phyloP scores from a whole-genome alignment of 2,329 filamentous ascomycete species.

The Raffaelea ambrosiae region DNA sequence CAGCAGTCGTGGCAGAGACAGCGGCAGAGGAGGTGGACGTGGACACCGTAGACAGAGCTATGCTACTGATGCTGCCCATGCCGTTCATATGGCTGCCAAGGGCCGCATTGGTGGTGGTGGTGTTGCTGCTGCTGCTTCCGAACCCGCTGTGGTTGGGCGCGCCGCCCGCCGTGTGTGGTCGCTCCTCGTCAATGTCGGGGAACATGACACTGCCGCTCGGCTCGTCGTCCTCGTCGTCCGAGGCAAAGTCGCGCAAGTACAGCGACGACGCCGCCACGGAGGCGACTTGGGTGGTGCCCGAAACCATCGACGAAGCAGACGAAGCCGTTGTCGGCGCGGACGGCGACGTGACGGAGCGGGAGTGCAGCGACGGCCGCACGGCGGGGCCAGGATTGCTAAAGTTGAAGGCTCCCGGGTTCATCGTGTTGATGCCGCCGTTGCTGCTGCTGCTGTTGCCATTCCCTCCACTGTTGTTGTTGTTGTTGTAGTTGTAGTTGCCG shows the following conservation, averaged over 20 bases:
- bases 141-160: background rate
- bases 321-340: slow-evolving; percentile 35
- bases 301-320: slow-evolving; percentile 19
- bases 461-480: background rate
- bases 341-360: slow-evolving; percentile 81
- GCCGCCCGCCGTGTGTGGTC: slow-evolving; percentile 21
- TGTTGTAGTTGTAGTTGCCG: too few relatives aligned
- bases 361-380: slow-evolving; percentile 63
- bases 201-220: slow-evolving; percentile 45
- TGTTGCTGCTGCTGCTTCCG: background rate
- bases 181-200: slow-evolving; percentile 65
- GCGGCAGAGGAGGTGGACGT: too few relatives aligned
- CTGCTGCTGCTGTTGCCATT: slow-evolving; percentile 34
- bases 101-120: background rate
- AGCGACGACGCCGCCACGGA: slow-evolving; percentile 59
- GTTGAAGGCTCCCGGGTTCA: slow-evolving; percentile 53
- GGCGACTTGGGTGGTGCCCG: slow-evolving; percentile 44
- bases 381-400: slow-evolving; percentile 14
- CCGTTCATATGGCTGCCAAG: background rate
- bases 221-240: slow-evolving; percentile 67
- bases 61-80: too few relatives aligned
- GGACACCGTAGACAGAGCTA: too few relatives aligned
- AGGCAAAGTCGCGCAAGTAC: slow-evolving; percentile 54
- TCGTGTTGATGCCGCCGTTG: slow-evolving; percentile 35
- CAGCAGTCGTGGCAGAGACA: too few relatives aligned